Base-by-base conservation (phyloP, 1,284 basidiomycete genomes). In the Uromyces viciae-fabae region DNA sequence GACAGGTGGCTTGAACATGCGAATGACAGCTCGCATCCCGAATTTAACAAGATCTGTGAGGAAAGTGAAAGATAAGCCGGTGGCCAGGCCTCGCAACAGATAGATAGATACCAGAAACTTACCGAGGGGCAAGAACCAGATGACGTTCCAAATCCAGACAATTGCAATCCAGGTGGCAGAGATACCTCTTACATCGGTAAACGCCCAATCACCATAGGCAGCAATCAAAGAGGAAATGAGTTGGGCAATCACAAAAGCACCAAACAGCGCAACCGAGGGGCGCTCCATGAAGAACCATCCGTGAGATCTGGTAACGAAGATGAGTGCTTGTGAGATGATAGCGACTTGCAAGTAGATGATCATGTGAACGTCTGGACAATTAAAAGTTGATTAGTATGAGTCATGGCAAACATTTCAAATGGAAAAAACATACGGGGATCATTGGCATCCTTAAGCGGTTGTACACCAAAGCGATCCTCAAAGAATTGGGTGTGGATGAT, bases 261-360 rank as follows among this genome's bases (percentile, higher is more conserved):
- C 87, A 88, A 98, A 89, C 81, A 98, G 90, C 64, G 95, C 95
- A 72, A 90, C 88, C 66, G 95, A 96, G 33, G 95, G 95, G 82
- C 95, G 92, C 88, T 98, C 95, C 92, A 94, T 94, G 90, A 96
- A 98, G 90, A 95, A 98, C 90, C 94, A 96, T 38, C 93, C 90
- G 87, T 98, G 95, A 84, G 95, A 92, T 88, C 95, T 94, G 49
- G 95, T 97, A 87, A 96, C 90, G 89, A 97, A 97, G 89, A 98
- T 97, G 82, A 98, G 89, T 3, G 95, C 95, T 87, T 98, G 95
- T 81, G 95, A 98, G 88, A 98, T 97, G 87, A 98, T 95, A 83
- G 95, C 95, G 82, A 98, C 95, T 87, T 94, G 92, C 83, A 94
- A 90, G 88, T 94, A 94, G 82, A 93, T 88, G 83, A 94, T 89